Evolutionary conservation across 1,284 basidiomycete species (phyloP).

Genomic region (Malassezia brasiliensis): DNA sequence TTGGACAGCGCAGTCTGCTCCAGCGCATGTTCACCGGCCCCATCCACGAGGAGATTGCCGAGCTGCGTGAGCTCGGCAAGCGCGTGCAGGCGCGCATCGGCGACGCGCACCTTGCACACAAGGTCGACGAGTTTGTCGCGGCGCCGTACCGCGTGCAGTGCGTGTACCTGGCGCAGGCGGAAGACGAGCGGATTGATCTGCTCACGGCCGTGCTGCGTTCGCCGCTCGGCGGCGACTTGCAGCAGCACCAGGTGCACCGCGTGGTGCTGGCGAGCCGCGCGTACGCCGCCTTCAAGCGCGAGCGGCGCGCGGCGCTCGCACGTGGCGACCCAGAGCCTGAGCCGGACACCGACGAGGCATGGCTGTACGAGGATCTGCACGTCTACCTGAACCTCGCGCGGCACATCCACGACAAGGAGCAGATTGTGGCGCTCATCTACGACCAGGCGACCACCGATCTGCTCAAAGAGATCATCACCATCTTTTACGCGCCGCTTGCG

Average conservation of each 20-base stretch:
- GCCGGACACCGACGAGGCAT: slow-evolving; percentile 42
- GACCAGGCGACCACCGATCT: slow-evolving; percentile 92
- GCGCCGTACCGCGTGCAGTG: slow-evolving; percentile 79
- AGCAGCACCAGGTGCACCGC: slow-evolving; percentile 32
- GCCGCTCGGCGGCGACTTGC: slow-evolving; percentile 58
- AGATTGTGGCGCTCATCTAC: slow-evolving; percentile 84
- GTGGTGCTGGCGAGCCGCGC: slow-evolving; percentile 38
- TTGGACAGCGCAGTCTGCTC: slow-evolving; percentile 73
- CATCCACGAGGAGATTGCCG: slow-evolving; percentile 74
- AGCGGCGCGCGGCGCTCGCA: slow-evolving; percentile 19
- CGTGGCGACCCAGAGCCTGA: slow-evolving; percentile 35
- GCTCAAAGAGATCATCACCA: slow-evolving; percentile 96
- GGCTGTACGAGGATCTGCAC: slow-evolving; percentile 47
- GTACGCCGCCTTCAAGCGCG: slow-evolving; percentile 41
- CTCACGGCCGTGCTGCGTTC: slow-evolving; percentile 74
- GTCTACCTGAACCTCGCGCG: slow-evolving; percentile 37
- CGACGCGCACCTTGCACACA: slow-evolving; percentile 75
- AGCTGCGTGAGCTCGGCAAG: slow-evolving; percentile 72
- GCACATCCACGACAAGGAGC: slow-evolving; percentile 76
- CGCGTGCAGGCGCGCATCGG: slow-evolving; percentile 78
- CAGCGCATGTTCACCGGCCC: slow-evolving; percentile 85
- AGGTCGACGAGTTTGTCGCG: slow-evolving; percentile 73
- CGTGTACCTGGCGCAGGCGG: slow-evolving; percentile 47
- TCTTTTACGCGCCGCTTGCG: slow-evolving; percentile 95
- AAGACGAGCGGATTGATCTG: slow-evolving; percentile 65